These are phyloP conservation scores for Flaveria ramosissima DNA, from an alignment of 129 eudicot genomes.

Conservation along the genomic window DNA sequence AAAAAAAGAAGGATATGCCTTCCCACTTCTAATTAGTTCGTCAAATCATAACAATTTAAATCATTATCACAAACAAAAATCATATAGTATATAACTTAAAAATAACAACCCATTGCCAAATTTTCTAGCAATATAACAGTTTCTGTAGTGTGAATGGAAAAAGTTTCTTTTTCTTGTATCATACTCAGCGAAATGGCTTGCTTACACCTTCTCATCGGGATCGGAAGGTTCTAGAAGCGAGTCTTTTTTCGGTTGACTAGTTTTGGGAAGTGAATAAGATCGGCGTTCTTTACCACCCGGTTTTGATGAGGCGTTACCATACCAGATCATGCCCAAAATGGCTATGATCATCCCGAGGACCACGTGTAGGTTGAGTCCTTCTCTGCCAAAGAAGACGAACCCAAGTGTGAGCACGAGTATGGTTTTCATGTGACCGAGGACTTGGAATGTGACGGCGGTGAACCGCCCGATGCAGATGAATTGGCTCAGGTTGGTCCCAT, in stretches of 20 bases:
- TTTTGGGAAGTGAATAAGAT: slow-evolving; percentile 37
- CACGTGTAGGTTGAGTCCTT: slow-evolving; percentile 70
- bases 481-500: slow-evolving; percentile 45
- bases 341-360: slow-evolving; percentile 53
- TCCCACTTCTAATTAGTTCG: slow-evolving; percentile 18
- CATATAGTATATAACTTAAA: slow-evolving; percentile 35
- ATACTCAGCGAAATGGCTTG: slow-evolving; percentile 13
- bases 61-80: slow-evolving; percentile 33
- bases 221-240: slow-evolving; percentile 40
- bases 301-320: slow-evolving; percentile 52
- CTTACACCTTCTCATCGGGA: slow-evolving; percentile 39
- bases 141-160: slow-evolving; percentile 18
- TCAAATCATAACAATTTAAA: slow-evolving; percentile 37
- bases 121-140: slow-evolving; percentile 15
- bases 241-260: slow-evolving; percentile 40
- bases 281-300: slow-evolving; percentile 58
- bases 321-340: slow-evolving; percentile 52
- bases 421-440: slow-evolving; percentile 82
- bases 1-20: background rate
- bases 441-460: slow-evolving; percentile 76
- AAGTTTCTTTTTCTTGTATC: slow-evolving; percentile 20
- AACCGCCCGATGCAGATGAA: slow-evolving; percentile 48
- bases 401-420: slow-evolving; percentile 64
- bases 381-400: slow-evolving; percentile 64
- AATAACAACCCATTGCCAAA: slow-evolving; percentile 16